Percentiles rank a stretch among this genome's conserved stretches.
Evolutionary conservation across 108 stramenopile genomes (phyloP).

Genomic region (Skeletonema potamos): DNA sequence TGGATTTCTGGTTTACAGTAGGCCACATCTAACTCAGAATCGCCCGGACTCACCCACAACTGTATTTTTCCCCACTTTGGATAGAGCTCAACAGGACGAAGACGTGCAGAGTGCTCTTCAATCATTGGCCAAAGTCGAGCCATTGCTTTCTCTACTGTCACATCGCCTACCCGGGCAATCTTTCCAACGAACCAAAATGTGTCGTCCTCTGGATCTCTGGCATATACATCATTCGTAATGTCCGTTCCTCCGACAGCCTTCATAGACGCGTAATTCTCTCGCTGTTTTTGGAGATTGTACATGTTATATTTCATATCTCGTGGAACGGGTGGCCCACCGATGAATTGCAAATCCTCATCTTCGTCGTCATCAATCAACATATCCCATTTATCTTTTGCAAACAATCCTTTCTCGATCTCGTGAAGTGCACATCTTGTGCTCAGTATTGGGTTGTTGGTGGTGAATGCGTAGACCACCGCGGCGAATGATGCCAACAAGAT

Average conservation of each 20-base stretch:
- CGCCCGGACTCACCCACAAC: slow-evolving; percentile 80
- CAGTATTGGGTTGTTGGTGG: background rate
- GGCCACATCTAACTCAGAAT: slow-evolving; percentile 85
- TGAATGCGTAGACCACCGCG: background rate
- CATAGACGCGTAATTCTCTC: slow-evolving; percentile 67
- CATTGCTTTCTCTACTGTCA: slow-evolving; percentile 61
- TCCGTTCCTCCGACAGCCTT: slow-evolving; percentile 67
- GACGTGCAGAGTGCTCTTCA: slow-evolving; percentile 70
- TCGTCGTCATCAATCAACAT: slow-evolving; percentile 61
- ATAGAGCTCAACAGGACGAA: slow-evolving; percentile 73
- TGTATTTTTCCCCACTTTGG: slow-evolving; percentile 60
- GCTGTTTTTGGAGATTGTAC: slow-evolving; percentile 64
- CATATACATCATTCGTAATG: slow-evolving; percentile 75
- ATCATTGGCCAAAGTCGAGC: slow-evolving; percentile 74
- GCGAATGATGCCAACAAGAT: background rate
- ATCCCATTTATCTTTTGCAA: slow-evolving; percentile 59
- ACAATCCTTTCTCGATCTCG: background rate
- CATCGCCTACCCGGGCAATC: slow-evolving; percentile 76
- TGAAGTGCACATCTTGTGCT: background rate
- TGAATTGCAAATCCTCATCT: slow-evolving; percentile 45
- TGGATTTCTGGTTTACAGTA: slow-evolving; percentile 67
- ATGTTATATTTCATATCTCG: slow-evolving; percentile 79
- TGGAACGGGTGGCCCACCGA: slow-evolving; percentile 41
- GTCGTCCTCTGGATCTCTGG: slow-evolving; percentile 57
- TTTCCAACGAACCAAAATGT: slow-evolving; percentile 86